phyloP scores from a whole-genome alignment of 2,329 filamentous ascomycete genomes.

The Teratosphaeria zuluensis region DNA sequence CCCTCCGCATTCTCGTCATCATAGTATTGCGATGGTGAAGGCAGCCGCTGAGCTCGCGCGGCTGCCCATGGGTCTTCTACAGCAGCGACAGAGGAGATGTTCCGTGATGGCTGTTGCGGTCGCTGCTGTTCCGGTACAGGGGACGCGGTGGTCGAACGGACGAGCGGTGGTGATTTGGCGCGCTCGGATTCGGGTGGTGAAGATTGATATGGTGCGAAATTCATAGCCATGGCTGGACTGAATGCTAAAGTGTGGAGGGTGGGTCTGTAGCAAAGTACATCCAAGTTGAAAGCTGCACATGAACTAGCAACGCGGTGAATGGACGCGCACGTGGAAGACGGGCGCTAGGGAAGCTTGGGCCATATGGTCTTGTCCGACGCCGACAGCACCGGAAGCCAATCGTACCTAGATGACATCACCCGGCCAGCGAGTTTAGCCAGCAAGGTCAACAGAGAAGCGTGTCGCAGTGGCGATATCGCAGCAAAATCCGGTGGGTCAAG shows the following conservation, averaged over 20 bases:
- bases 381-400: too few species aligned
- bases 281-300: too few species aligned
- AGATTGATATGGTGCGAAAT: slow-evolving; percentile 97
- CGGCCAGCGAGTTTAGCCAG: too few species aligned
- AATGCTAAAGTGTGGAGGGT: neutral
- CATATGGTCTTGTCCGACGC: too few species aligned
- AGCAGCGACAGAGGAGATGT: slow-evolving; percentile 20
- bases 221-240: slow-evolving; percentile 47
- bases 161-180: slow-evolving; percentile 61
- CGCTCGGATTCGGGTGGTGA: slow-evolving; percentile 76
- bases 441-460: too few species aligned
- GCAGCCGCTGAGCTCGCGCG: slow-evolving; percentile 33
- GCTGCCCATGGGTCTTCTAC: slow-evolving; percentile 31
- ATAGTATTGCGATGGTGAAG: slow-evolving; percentile 23
- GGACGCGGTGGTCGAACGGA: slow-evolving; percentile 48
- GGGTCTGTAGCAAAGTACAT: too few species aligned
- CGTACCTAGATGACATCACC: too few species aligned
- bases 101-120: slow-evolving; percentile 13
- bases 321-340: too few species aligned
- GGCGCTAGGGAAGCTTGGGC: too few species aligned
- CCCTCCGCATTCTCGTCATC: slow-evolving; percentile 13
- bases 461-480: too few species aligned
- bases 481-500: too few species aligned
- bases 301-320: too few species aligned
- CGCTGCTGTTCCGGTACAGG: slow-evolving; percentile 26